Percentiles rank a stretch among this genome's conserved stretches.
These are phyloP conservation scores for Exophiala aquamarina DNA, from an alignment of 2,329 filamentous ascomycete species.

Conservation along the genomic window DNA sequence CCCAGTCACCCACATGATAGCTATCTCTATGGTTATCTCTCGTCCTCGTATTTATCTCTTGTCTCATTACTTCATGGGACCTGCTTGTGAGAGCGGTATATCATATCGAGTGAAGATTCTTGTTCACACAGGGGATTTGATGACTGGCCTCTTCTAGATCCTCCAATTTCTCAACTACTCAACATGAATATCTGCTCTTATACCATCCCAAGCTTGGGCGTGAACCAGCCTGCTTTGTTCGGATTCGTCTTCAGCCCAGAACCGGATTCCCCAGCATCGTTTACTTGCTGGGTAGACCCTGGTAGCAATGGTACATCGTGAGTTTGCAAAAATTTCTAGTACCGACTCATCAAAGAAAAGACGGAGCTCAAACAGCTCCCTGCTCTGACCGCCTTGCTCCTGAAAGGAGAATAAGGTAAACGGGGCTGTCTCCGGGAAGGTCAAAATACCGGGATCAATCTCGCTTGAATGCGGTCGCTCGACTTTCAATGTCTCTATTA, in stretches of 20 bases:
- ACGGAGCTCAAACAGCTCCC: slow-evolving; percentile 42
- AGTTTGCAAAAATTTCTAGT: slow-evolving; percentile 49
- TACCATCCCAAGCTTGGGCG: slow-evolving; percentile 20
- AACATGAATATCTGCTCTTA: slow-evolving; percentile 16
- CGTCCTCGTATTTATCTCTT: no score
- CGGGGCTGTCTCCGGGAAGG: slow-evolving; percentile 38
- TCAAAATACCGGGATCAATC: slow-evolving; percentile 29
- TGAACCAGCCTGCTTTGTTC: slow-evolving; percentile 7
- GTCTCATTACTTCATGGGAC: no score
- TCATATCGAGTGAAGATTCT: no score
- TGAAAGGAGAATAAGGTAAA: slow-evolving; percentile 48
- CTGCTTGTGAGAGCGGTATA: no score
- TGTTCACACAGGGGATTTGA: not conserved
- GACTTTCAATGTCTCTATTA: slow-evolving; percentile 42
- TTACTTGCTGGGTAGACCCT: slow-evolving; percentile 33
- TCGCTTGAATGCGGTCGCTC: slow-evolving; percentile 33
- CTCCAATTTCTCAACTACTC: not conserved
- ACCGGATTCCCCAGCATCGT: slow-evolving; percentile 15
- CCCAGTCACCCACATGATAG: no score
- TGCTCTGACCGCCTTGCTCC: slow-evolving; percentile 20
- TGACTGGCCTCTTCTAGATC: no score
- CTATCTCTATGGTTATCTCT: no score
- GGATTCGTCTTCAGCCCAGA: slow-evolving; percentile 19
- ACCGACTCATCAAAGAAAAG: slow-evolving; percentile 45
- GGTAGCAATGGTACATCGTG: slow-evolving; percentile 43